Percentiles rank a stretch among this genome's conserved stretches.
Conservation (phyloP, 2,329 filamentous ascomycete genomes). For the Leptographium lundbergii region DNA sequence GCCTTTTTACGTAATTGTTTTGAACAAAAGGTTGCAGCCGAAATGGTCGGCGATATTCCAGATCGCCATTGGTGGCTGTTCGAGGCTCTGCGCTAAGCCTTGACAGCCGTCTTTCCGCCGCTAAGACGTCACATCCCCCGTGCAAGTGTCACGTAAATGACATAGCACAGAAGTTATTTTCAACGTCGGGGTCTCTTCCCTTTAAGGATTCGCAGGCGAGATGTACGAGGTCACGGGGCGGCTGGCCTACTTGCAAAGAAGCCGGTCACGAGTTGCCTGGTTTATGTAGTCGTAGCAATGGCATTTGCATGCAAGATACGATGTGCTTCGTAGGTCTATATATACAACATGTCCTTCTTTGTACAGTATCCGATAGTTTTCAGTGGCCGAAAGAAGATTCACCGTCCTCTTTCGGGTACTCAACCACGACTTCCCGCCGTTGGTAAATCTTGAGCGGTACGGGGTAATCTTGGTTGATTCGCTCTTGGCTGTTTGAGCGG, state of each 20-base stretch:
- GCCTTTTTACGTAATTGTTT: not conserved
- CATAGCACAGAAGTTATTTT: not conserved
- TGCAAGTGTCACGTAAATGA: not conserved
- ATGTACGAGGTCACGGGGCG: not conserved
- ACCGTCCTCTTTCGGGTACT: not conserved
- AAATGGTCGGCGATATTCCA: not conserved
- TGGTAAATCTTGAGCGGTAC: slow-evolving; percentile 14
- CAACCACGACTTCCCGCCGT: slow-evolving; percentile 8
- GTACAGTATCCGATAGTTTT: not conserved
- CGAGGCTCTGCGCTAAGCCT: not conserved
- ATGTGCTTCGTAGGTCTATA: not conserved
- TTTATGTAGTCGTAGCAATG: not conserved
- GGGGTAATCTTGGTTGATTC: slow-evolving; percentile 20
- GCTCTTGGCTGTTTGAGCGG: slow-evolving; percentile 23
- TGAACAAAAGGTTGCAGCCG: not conserved
- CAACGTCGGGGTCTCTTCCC: not conserved
- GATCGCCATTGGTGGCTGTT: not conserved
- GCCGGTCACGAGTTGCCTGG: not conserved
- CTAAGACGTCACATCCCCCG: not conserved
- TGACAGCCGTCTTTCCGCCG: not conserved
- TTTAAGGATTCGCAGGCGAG: not conserved
- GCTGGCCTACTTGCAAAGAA: not conserved
- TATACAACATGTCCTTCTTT: not conserved
- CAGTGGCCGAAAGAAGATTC: not conserved
- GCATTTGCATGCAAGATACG: not conserved